Base-by-base conservation (phyloP, 1,284 basidiomycete genomes). In the Boletus smithii region DNA sequence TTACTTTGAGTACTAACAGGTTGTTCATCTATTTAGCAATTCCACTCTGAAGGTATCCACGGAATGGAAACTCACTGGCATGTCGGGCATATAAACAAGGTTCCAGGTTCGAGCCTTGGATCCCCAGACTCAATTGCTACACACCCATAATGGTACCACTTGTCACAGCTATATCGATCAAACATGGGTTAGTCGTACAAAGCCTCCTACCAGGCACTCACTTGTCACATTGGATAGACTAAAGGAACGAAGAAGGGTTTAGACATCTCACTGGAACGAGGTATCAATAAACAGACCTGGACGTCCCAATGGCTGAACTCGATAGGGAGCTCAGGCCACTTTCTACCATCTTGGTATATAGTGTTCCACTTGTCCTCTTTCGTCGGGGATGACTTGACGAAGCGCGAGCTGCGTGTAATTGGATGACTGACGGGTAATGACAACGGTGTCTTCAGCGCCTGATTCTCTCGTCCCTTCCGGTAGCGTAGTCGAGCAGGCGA, bases 121-220 rank as follows among this genome's bases (percentile, higher is more conserved):
- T 71, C 68, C 1, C 42, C 58, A 10, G 44, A n/a, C 17, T 23
- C 8, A 29, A 69, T 37, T 7, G 54, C 68, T 27, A 60, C 63
- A 43, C 70, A 71, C 5, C 57, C 67, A 44, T 60, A 65, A 34
- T 70, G 70, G 33, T 62, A 70, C 69, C 67, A 71, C 35, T 46
- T 47, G 9, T 69, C 59, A 40, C 70, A 70, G 8, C 69, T 71
- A 10, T 18, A 30, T 31, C 22, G 8, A 27, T 14, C 8, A 14
- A 30, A 8, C n/a, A 16, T 29, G 1, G 4, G 23, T 50, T 35
- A 54, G 32, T 49, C n/a, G n/a, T 26, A 22, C n/a, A 10, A 3
- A 8, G 9, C 2, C 7, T 24, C 22, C 1, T 5, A 20, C n/a
- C 3, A 8, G 6, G 1, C 16, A 56, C 66, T 38, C 40, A 68